Evolutionary conservation across 2,329 filamentous ascomycete genomes (phyloP).

Genomic region (Colletotrichum sp.): DNA sequence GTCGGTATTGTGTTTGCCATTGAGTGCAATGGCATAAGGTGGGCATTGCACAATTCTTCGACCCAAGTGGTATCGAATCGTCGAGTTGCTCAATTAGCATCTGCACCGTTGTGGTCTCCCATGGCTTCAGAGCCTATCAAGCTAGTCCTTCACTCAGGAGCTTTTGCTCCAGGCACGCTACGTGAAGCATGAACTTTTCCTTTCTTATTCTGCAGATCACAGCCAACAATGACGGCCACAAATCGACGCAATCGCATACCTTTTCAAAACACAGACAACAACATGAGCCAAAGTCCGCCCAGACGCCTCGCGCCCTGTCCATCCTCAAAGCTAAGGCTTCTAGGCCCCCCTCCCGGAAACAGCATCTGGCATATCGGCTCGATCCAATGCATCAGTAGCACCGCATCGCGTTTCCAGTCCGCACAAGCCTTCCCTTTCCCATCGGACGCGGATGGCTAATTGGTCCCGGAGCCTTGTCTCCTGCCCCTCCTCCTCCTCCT

Average conservation of each 20-base stretch:
- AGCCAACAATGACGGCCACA: neutral
- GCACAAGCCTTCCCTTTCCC: neutral
- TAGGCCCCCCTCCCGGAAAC: neutral
- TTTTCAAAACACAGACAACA: neutral
- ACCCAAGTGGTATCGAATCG: neutral
- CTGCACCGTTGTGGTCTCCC: neutral
- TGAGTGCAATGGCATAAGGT: accelerated
- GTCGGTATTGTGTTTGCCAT: neutral
- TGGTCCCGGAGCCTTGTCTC: neutral
- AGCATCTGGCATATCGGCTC: neutral
- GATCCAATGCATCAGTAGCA: neutral
- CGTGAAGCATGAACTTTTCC: neutral
- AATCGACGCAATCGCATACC: neutral
- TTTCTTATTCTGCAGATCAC: slow-evolving; percentile 6
- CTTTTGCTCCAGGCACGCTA: neutral
- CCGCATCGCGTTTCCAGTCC: neutral
- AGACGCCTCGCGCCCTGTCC: neutral
- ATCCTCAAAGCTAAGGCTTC: neutral
- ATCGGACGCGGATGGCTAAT: neutral
- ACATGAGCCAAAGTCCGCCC: neutral
- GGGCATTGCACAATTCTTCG: neutral
- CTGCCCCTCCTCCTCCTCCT: neutral
- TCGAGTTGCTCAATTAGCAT: neutral
- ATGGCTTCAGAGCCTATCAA: accelerated
- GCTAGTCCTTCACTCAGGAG: neutral